phyloP scores from a whole-genome alignment of 352 stramenopile species.

The Blastocystis sp. region DNA sequence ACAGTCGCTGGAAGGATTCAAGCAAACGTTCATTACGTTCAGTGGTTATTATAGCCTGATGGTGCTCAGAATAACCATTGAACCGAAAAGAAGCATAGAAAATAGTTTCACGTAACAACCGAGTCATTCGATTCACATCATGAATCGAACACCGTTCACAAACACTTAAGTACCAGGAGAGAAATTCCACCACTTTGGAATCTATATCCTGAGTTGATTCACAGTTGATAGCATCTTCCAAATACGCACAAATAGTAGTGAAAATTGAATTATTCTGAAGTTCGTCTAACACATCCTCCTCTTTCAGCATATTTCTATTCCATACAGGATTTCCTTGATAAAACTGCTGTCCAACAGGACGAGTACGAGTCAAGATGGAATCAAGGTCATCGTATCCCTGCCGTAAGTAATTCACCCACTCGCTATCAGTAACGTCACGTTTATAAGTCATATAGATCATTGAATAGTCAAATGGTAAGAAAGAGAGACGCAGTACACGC shows the following conservation, averaged over 20 bases:
- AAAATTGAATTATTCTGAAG: constrained; percentile 57
- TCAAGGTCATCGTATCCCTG: constrained; percentile 24
- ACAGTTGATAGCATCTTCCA: neutral
- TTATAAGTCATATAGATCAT: constrained; percentile 12
- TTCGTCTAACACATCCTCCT: constrained; percentile 13
- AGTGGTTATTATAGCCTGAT: neutral
- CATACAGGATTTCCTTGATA: constrained; percentile 45
- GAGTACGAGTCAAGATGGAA: neutral
- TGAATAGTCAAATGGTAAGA: constrained; percentile 17
- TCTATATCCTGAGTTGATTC: neutral
- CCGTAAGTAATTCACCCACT: neutral
- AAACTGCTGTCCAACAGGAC: constrained; percentile 42
- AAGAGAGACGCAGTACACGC: neutral
- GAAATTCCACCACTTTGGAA: neutral
- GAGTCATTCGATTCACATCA: neutral
- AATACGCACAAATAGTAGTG: neutral
- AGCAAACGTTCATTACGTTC: constrained; percentile 21
- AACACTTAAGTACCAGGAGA: neutral
- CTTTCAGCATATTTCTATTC: constrained; percentile 31
- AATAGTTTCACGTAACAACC: constrained; percentile 21
- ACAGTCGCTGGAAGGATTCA: neutral
- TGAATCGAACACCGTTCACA: neutral
- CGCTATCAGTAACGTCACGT: neutral
- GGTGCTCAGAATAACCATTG: constrained; percentile 15
- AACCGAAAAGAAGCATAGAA: constrained; percentile 17